Base-by-base conservation (phyloP, 306 rosid species). In the Mimosa bimucronata region DNA sequence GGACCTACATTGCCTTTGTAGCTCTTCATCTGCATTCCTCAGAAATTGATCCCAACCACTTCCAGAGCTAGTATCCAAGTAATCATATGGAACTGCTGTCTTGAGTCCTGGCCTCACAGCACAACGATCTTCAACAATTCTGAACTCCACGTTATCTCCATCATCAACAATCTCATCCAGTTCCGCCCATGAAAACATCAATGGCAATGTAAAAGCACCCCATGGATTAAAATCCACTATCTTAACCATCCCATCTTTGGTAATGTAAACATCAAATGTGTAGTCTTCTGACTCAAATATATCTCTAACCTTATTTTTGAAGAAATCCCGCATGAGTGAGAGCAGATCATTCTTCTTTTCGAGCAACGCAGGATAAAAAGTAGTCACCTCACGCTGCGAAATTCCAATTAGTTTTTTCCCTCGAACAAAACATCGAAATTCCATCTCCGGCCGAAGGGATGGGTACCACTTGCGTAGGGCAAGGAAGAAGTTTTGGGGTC, bases 11-110 rank as follows among this genome's bases (percentile, higher is more conserved):
- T 92, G 92, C 18, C 42, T 77, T 76, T 65, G 86, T 15, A 86
- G 80, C 74, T 92, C 97, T 58, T 86, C 82, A 79, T 83, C 87
- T 23, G 92, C 97, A 75, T 83, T 90, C 82, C 92, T 92, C 9
- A 94, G 80, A 75, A 92, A 89, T 71, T 86, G 90, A 73, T 94
- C 98, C 98, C 93, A 94, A 46, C 94, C 97, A 85, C 97, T 92
- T 42, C 97, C 97, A 0, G 83, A 11, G 57, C 90, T 82, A 7
- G 90, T 88, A 81, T 94, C 98, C 85, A 92, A 83, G 86, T 86
- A 94, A 88, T 92, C 97, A 64, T 74, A 88, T 7, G 97, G 97
- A 71, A 92, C 93, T 65, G 96, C 97, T 1, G 97, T 90, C 88
- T 92, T 92, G 66, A 92, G 77, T 34, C 97, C 94, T 18, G 93